Percentiles rank a stretch among this genome's conserved stretches.
These are phyloP conservation scores for Ilex paraguariensis DNA, from an alignment of 305 asterid species.

Conservation along the genomic window DNA sequence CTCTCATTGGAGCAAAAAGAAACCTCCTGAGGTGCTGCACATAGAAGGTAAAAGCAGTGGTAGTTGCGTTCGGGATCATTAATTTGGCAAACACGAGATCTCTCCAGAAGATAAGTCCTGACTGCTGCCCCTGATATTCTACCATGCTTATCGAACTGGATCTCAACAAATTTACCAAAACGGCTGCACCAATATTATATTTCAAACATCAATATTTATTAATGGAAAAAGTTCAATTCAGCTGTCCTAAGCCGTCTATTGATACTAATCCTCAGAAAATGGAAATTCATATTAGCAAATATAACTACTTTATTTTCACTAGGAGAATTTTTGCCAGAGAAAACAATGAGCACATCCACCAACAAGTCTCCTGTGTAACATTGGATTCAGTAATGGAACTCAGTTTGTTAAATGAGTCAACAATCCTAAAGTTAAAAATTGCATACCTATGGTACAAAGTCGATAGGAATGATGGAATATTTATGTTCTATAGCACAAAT, in stretches of 20 bases:
- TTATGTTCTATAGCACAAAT: constrained; percentile 15
- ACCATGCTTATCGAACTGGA: constrained; percentile 97
- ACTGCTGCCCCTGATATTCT: constrained; percentile 99
- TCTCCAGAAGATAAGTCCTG: constrained; percentile 95
- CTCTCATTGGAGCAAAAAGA: constrained; percentile 7
- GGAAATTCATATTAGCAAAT: too few relatives aligned
- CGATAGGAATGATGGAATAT: too few relatives aligned
- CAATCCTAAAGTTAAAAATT: too few relatives aligned
- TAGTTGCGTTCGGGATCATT: constrained; percentile 97
- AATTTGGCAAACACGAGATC: constrained; percentile 97
- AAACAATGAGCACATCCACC: too few relatives aligned
- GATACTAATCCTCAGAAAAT: too few relatives aligned
- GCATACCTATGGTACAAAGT: too few relatives aligned
- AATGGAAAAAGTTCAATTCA: constrained; percentile 11
- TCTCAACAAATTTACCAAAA: constrained; percentile 97
- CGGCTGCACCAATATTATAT: constrained; percentile 67
- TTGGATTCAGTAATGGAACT: too few relatives aligned
- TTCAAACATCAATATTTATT: constrained; percentile 19
- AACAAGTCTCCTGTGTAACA: too few relatives aligned
- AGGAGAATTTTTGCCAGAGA: too few relatives aligned
- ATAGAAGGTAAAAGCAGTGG: constrained; percentile 95
- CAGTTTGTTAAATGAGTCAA: too few relatives aligned
- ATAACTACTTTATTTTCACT: too few relatives aligned
- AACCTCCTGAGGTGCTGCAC: constrained; percentile 99
- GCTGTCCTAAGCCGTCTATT: constrained; percentile 12